Conservation (phyloP, 306 rosid genomes). For the Inga laurina region DNA sequence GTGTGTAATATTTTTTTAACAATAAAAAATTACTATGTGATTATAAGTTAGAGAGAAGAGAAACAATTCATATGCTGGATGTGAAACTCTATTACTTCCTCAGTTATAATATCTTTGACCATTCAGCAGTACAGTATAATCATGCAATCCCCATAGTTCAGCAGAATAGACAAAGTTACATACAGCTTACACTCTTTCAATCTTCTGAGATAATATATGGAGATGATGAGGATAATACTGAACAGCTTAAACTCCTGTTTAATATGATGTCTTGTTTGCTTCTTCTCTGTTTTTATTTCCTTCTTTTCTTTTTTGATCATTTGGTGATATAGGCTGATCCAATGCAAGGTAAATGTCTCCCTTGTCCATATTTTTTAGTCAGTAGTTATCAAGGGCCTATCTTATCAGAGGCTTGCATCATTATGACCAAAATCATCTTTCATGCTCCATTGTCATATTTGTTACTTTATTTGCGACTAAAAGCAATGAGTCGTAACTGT, state of each 20-base stretch:
- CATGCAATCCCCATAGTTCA: not conserved
- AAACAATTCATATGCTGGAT: not conserved
- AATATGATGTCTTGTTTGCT: not conserved
- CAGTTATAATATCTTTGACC: not conserved
- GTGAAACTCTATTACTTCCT: not conserved
- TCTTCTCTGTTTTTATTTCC: not conserved
- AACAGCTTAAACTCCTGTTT: conserved; percentile 4
- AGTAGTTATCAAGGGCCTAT: not conserved
- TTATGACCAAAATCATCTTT: not conserved
- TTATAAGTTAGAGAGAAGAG: conserved; percentile 4
- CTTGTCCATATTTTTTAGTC: not conserved
- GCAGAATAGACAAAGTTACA: not conserved
- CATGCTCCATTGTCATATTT: not conserved
- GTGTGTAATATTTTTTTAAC: not conserved
- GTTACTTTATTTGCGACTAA: not conserved
- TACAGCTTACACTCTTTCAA: not conserved
- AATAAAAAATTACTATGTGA: not conserved
- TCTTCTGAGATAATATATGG: not conserved
- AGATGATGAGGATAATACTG: conserved; percentile 7
- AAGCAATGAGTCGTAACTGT: not conserved
- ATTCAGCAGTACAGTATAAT: not conserved
- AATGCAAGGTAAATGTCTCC: not conserved
- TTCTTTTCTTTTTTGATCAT: not conserved
- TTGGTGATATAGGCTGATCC: not conserved
- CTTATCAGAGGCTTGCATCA: not conserved